Evolutionary conservation across 163 green algal genomes (phyloP).

Genomic region (Scenedesmus sp.): DNA sequence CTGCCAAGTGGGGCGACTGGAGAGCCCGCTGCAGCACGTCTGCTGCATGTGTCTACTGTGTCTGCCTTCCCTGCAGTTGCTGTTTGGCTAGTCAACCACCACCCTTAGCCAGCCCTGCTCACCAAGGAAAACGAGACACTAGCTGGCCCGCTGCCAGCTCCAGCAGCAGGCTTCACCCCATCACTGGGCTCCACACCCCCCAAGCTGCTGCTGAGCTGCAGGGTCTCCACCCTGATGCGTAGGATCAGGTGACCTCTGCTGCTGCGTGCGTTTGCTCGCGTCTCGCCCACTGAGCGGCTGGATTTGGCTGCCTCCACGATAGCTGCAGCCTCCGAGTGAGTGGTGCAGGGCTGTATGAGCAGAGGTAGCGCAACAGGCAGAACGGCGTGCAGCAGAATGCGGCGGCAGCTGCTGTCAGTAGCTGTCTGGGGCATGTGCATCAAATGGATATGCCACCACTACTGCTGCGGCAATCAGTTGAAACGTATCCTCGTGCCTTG

Average conservation of each 20-base stretch:
- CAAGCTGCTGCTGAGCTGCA: conserved; percentile 34
- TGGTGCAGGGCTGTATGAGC: conserved; percentile 18
- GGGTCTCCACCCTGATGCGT: conserved; percentile 86
- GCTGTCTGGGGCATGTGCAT: neutral
- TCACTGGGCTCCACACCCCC: conserved; percentile 55
- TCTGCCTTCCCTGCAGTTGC: too few relatives aligned
- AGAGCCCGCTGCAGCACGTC: too few relatives aligned
- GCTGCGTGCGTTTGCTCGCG: conserved; percentile 91
- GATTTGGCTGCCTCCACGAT: conserved; percentile 85
- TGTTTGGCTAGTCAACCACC: neutral
- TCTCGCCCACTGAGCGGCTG: conserved; percentile 84
- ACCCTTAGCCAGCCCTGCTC: neutral
- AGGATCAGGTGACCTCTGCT: conserved; percentile 86
- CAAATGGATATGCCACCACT: too few relatives aligned
- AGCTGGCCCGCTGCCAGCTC: neutral
- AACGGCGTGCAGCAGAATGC: neutral
- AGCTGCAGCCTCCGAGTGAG: conserved; percentile 70
- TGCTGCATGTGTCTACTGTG: too few relatives aligned
- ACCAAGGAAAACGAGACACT: conserved; percentile 35
- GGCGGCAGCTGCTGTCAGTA: neutral
- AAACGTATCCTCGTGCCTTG: too few relatives aligned
- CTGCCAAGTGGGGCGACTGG: neutral
- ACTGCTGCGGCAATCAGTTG: too few relatives aligned
- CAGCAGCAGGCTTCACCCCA: neutral
- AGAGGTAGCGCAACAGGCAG: neutral